These are phyloP conservation scores for Penicillium cosmopolitanum DNA, from an alignment of 495 filamentous ascomycete species.

Conservation along the genomic window DNA sequence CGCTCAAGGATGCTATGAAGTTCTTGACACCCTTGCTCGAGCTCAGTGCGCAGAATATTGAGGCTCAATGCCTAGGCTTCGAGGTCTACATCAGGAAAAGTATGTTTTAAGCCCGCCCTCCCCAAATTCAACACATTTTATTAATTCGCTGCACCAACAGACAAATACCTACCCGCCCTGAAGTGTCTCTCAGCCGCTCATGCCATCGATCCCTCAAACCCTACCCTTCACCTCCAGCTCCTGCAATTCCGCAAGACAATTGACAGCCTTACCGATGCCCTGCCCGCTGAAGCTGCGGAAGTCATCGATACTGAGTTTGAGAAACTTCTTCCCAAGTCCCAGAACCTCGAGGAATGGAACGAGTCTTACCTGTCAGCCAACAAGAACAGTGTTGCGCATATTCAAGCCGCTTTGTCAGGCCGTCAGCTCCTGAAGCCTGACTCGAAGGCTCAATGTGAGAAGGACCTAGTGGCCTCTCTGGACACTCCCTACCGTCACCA, in stretches of 20 bases:
- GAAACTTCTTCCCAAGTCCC: slow-evolving; percentile 56
- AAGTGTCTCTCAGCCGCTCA: slow-evolving; percentile 79
- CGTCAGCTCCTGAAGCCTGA: slow-evolving; percentile 62
- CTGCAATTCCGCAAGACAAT: slow-evolving; percentile 69
- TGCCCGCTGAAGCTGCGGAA: slow-evolving; percentile 63
- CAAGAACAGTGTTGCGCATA: slow-evolving; percentile 62
- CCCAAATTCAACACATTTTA: slow-evolving; percentile 1
- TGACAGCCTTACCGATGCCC: slow-evolving; percentile 53
- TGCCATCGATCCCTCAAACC: slow-evolving; percentile 68
- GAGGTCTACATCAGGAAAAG: slow-evolving; percentile 82
- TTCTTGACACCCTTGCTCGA: slow-evolving; percentile 81
- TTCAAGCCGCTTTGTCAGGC: slow-evolving; percentile 63
- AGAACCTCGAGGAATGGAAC: slow-evolving; percentile 69
- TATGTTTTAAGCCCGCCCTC: slow-evolving; percentile 46
- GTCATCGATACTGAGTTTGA: slow-evolving; percentile 68
- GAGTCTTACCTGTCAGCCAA: slow-evolving; percentile 65
- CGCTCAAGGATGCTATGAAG: slow-evolving; percentile 84
- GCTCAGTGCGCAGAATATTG: slow-evolving; percentile 77
- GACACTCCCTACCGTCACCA: slow-evolving; percentile 52
- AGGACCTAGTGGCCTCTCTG: slow-evolving; percentile 62
- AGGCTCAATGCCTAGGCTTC: slow-evolving; percentile 82
- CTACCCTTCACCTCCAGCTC: slow-evolving; percentile 77
- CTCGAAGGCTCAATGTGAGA: slow-evolving; percentile 58
- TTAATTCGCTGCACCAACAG: slow-evolving; percentile 51
- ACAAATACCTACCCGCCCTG: slow-evolving; percentile 81